Percentiles rank a stretch among this genome's conserved stretches.
Evolutionary conservation across 768 basidiomycete species (phyloP).

Genomic region (Boletus patriciae): DNA sequence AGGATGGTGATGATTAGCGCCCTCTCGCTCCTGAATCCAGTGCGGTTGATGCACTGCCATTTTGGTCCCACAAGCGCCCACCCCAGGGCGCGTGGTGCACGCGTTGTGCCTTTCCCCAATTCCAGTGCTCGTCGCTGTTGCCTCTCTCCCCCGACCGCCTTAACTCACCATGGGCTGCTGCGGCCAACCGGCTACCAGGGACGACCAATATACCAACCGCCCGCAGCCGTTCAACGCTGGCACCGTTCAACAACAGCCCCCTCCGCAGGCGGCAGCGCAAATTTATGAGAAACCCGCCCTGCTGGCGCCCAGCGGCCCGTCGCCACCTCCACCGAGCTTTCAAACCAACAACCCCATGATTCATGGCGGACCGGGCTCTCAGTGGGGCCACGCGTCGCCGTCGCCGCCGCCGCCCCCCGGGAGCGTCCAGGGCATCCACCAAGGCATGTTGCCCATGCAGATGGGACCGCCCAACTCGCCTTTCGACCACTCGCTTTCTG

Average conservation of each 20-base stretch:
- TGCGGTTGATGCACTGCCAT: slow-evolving; percentile 15
- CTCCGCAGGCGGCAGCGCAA: slow-evolving; percentile 36
- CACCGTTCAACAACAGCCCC: slow-evolving; percentile 55
- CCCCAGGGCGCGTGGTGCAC: background rate
- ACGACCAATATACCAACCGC: slow-evolving; percentile 37
- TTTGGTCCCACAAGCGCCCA: slow-evolving; percentile 14
- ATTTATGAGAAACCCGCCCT: slow-evolving; percentile 42
- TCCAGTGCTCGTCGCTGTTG: background rate
- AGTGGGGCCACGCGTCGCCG: slow-evolving; percentile 31
- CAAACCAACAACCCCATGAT: slow-evolving; percentile 22
- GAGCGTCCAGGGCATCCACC: background rate
- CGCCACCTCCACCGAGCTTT: slow-evolving; percentile 47
- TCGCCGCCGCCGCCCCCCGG: slow-evolving; percentile 39
- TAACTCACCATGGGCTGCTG: slow-evolving; percentile 60
- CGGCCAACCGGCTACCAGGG: slow-evolving; percentile 44
- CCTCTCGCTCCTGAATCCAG: background rate
- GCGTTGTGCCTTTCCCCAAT: background rate
- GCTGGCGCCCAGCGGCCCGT: slow-evolving; percentile 41
- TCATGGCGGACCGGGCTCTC: slow-evolving; percentile 27
- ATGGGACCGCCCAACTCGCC: background rate
- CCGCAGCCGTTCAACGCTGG: slow-evolving; percentile 29
- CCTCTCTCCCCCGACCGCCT: background rate
- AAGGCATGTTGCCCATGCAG: background rate
- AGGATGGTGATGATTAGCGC: background rate
- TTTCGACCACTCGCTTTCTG: background rate